These are phyloP conservation scores for Silene noctiflora DNA, from an alignment of 179 eudicot genomes.

Conservation along the genomic window DNA sequence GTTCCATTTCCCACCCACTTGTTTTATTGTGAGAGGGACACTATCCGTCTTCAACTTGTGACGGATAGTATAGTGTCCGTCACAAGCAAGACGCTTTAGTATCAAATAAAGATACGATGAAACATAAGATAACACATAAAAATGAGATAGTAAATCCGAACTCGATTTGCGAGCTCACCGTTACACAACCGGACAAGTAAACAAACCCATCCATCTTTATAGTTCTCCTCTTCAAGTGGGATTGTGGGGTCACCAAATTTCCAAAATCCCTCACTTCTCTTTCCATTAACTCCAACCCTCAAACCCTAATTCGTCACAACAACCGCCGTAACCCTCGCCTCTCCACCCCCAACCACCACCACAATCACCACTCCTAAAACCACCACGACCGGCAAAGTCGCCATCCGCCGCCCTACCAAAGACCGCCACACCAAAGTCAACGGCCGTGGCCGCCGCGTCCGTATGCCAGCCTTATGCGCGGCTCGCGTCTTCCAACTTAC, in stretches of 20 bases:
- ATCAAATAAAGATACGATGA: too few relatives aligned
- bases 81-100: too few relatives aligned
- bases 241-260: not conserved
- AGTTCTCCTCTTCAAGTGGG: not conserved
- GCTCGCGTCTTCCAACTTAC: slow-evolving; percentile 37
- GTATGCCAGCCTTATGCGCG: slow-evolving; percentile 37
- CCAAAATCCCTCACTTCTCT: not conserved
- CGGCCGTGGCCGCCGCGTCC: slow-evolving; percentile 40
- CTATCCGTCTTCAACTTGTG: too few relatives aligned
- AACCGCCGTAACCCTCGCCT: not conserved
- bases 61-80: too few relatives aligned
- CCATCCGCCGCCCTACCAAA: slow-evolving; percentile 21
- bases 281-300: not conserved
- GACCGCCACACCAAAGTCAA: slow-evolving; percentile 39
- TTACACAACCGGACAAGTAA: not conserved
- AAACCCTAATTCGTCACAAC: not conserved
- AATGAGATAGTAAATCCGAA: too few relatives aligned
- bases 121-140: too few relatives aligned
- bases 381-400: not conserved
- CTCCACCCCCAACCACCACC: not conserved
- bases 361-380: not conserved
- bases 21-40: too few relatives aligned
- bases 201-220: not conserved
- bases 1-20: too few relatives aligned
- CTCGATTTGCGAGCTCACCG: too few relatives aligned